Conservation (phyloP, 2,329 filamentous ascomycete genomes). For the Fonsecaea monophora region DNA sequence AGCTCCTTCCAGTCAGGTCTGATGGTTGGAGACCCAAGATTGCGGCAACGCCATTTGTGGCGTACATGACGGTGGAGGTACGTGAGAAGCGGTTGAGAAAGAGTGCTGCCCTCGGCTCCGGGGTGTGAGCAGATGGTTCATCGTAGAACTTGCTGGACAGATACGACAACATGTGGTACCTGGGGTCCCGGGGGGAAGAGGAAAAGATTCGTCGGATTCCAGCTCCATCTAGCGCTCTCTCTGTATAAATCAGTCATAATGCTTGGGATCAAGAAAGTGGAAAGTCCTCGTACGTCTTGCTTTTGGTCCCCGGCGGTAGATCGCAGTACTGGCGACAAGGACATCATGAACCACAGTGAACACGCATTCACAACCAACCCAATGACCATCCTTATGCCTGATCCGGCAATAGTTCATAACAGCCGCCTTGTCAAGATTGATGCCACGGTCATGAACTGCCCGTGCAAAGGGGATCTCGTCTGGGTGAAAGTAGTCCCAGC, state of each 20-base stretch:
- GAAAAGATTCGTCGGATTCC: conserved; percentile 80
- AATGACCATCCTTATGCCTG: conserved; percentile 70
- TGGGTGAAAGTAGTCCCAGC: conserved; percentile 86
- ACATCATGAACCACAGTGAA: conserved; percentile 90
- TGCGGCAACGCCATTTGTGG: conserved; percentile 75
- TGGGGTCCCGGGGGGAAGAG: conserved; percentile 79
- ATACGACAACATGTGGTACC: conserved; percentile 88
- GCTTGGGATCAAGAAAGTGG: conserved; percentile 5
- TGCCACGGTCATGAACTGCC: conserved; percentile 73
- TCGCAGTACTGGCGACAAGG: conserved; percentile 80
- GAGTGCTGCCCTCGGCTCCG: conserved; percentile 81
- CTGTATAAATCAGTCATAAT: conserved; percentile 54
- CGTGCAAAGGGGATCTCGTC: conserved; percentile 79
- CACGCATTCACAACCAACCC: conserved; percentile 84
- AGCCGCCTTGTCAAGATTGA: conserved; percentile 82
- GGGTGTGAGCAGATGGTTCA: conserved; percentile 60
- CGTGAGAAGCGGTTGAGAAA: conserved; percentile 87
- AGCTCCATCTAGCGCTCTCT: conserved; percentile 77
- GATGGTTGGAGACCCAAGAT: conserved; percentile 76
- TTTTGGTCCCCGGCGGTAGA: conserved; percentile 72
- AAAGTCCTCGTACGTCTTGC: conserved; percentile 71
- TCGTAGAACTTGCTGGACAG: conserved; percentile 76
- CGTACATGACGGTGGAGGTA: conserved; percentile 84
- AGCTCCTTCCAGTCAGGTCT: conserved; percentile 76
- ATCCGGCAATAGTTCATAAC: conserved; percentile 81